Percentiles rank a stretch among this genome's conserved stretches.
Conservation (phyloP, 257 asterid species). For the Nicotiana noctiflora region DNA sequence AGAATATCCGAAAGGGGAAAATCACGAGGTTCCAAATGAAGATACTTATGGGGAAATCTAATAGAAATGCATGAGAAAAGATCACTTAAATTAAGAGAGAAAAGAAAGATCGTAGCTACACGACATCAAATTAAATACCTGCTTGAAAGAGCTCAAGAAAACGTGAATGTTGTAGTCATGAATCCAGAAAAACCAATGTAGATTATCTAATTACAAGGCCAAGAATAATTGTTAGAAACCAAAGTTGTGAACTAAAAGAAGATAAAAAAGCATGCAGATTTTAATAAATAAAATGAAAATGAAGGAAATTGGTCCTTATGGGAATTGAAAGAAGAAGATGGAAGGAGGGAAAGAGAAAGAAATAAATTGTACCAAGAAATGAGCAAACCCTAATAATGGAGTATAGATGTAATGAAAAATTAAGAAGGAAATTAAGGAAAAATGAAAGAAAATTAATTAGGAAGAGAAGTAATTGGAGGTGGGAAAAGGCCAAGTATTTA, state of each 20-base stretch:
- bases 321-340: conserved; percentile 12
- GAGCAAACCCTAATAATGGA: not conserved
- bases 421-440: not conserved
- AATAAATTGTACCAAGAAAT: conserved; percentile 6
- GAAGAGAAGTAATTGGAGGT: not conserved
- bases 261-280: conserved; percentile 2
- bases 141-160: not conserved
- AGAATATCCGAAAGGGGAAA: not conserved
- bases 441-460: not conserved
- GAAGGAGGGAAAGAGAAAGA: conserved; percentile 12
- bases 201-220: not conserved
- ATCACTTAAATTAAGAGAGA: too few species aligned
- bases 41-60: not conserved
- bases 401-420: not conserved
- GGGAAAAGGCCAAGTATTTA: conserved; percentile 31
- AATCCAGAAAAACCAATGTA: not conserved
- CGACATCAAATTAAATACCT: not conserved
- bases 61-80: not conserved
- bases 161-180: not conserved
- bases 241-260: not conserved
- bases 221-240: not conserved
- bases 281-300: conserved; percentile 20
- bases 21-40: not conserved
- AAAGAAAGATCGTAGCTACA: not conserved
- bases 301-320: not conserved